A percentile compares a stretch with the other conserved stretches of the same genome.
Conservation (phyloP, 257 asterid species). For the Thymus mandschuricus region DNA sequence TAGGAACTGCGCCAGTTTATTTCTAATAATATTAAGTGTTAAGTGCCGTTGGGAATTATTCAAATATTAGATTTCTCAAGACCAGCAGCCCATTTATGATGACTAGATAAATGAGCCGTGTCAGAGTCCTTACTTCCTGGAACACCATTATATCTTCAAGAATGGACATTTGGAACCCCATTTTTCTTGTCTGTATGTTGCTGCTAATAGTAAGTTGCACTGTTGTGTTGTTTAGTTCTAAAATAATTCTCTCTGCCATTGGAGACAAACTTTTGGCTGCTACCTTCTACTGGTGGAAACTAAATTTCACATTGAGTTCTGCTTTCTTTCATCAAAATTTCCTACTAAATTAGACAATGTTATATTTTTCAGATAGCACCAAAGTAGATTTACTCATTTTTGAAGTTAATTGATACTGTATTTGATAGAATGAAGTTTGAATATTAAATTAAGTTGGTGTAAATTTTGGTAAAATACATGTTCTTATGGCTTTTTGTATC, state of each 20-base stretch:
- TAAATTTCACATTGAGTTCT: neutral
- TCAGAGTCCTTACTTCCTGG: neutral
- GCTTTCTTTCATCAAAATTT: constrained; percentile 12
- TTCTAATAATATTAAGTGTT: constrained; percentile 1
- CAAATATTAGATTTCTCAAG: constrained; percentile 7
- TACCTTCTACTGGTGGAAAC: constrained; percentile 5
- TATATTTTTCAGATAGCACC: neutral
- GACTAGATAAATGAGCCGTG: constrained; percentile 6
- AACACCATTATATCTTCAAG: constrained; percentile 4
- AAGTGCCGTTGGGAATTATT: neutral
- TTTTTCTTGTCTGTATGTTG: neutral
- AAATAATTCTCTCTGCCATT: neutral
- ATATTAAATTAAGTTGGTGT: constrained; percentile 4
- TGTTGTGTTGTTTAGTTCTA: neutral
- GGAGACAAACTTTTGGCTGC: constrained; percentile 13
- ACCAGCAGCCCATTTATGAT: neutral
- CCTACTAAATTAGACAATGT: neutral
- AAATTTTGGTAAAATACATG: neutral
- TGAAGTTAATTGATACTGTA: constrained; percentile 5
- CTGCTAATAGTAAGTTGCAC: neutral
- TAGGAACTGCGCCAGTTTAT: too few species aligned
- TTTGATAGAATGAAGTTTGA: constrained; percentile 9
- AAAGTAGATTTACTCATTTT: neutral
- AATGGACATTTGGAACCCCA: neutral
- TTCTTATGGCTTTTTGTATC: constrained; percentile 24